Base-by-base conservation (phyloP, 768 basidiomycete species). In the Punctularia strigosozonata region DNA sequence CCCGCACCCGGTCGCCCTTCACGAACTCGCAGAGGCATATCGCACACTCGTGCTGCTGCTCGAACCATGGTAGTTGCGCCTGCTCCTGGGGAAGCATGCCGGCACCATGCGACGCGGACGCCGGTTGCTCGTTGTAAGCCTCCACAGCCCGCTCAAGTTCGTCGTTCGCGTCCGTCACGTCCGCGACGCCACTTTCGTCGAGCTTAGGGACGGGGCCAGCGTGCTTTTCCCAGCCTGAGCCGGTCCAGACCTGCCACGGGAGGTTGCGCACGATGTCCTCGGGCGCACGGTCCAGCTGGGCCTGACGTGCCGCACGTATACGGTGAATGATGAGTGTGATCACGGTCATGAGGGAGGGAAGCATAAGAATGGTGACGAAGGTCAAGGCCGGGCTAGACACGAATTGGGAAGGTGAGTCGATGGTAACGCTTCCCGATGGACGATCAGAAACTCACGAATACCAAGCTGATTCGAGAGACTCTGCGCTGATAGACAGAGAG, bases 1-100 rank as follows among this genome's bases (percentile, higher is more conserved):
- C 86, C 48, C 92, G 75, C 31, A 97, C 87, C 49, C 77, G 73
- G 54, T 98, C 94, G 3, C 91, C 91, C 51, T 77, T 77, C 28
- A 64, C 75, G 49, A 97, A 98, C 45, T 80, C 75, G 43, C 73
- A 84, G 40, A 98, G 68, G 55, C 94, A 98, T 39, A 98, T 97
- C 24, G 90, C 86, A 52, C 92, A 98, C 56, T 98, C 89, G 38
- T 71, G 54, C 51, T 91, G 87, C 3, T 69, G 59, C 54, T 83
- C 82, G 46, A 85, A 91, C 81, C 87, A 88, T 3, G 77, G 71
- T 39, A 73, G 73, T 20, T 66, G 56, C 14, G 48, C 48, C 21
- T 57, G 50, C 6, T 52, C 49, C 38, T 45, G 44, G n/a, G 28
- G 50, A 49, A n/a, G 50, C 44, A 21, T 45, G 39, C 15, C 31